Conservation (phyloP, 1,139 yeast genomes). For the Suhomyces bolitotheri region DNA sequence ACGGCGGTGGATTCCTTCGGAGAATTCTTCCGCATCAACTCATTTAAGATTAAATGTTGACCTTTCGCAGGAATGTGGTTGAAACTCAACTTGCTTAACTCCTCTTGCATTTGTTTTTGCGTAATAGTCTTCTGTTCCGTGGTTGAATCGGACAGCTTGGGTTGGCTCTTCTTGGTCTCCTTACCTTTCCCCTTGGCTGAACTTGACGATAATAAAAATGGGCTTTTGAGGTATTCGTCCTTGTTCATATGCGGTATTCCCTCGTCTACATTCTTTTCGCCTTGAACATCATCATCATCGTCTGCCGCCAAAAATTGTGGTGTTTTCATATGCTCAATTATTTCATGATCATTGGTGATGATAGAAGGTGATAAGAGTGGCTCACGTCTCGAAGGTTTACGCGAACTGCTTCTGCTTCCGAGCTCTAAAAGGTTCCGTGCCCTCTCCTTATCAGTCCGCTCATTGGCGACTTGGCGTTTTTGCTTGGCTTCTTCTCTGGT, state of each 20-base stretch:
- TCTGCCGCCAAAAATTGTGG: conserved; percentile 38
- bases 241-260: not conserved
- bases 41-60: conserved; percentile 85
- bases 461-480: not conserved
- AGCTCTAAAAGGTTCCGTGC: not conserved
- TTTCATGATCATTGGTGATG: conserved; percentile 41
- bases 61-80: conserved; percentile 88
- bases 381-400: conserved; percentile 5
- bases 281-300: conserved; percentile 20
- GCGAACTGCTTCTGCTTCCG: conserved; percentile 3
- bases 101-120: conserved; percentile 40
- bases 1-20: conserved; percentile 64
- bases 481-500: not conserved
- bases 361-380: conserved; percentile 31
- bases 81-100: conserved; percentile 53
- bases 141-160: conserved; percentile 1
- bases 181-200: conserved; percentile 10
- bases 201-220: conserved; percentile 6
- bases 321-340: conserved; percentile 37
- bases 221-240: conserved; percentile 1
- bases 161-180: conserved; percentile 12
- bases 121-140: conserved; percentile 23
- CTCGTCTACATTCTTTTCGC: conserved; percentile 2
- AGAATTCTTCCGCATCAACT: conserved; percentile 65
- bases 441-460: conserved; percentile 1